These are phyloP conservation scores for Acanthamoeba quina DNA, from an alignment of 208 protist species.

Conservation along the genomic window DNA sequence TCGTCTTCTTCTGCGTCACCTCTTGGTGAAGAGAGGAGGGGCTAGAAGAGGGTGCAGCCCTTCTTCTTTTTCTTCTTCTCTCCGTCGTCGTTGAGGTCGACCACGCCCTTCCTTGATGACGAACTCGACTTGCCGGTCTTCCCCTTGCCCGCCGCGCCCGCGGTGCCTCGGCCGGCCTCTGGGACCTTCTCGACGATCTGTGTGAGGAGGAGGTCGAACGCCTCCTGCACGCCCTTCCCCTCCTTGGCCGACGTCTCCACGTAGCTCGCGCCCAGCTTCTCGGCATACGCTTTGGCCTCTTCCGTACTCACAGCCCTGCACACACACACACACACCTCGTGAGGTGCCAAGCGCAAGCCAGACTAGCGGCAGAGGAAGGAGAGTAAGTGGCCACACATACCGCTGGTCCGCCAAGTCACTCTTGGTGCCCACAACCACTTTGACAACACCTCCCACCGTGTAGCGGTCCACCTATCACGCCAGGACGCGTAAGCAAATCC, in stretches of 20 bases:
- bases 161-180: not conserved
- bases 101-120: not conserved
- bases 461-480: constrained; percentile 4
- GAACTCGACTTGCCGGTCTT: not conserved
- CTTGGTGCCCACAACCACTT: constrained; percentile 41
- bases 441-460: not conserved
- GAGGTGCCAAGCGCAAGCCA: not conserved
- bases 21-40: too few species aligned
- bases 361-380: not conserved
- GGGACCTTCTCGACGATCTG: not conserved
- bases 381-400: not conserved
- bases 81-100: not conserved
- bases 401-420: constrained; percentile 4
- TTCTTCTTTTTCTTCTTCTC: not conserved
- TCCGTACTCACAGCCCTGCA: constrained; percentile 75
- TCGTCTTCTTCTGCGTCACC: too few species aligned
- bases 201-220: constrained; percentile 12
- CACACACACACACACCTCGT: not conserved
- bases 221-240: constrained; percentile 6
- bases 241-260: constrained; percentile 53
- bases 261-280: constrained; percentile 23
- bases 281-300: constrained; percentile 80
- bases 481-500: not conserved
- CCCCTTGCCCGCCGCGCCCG: not conserved
- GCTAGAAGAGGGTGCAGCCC: not conserved